Percentiles rank a stretch among this genome's conserved stretches.
Conservation (phyloP, 2,329 filamentous ascomycete genomes). For the Calonectria pteridis region DNA sequence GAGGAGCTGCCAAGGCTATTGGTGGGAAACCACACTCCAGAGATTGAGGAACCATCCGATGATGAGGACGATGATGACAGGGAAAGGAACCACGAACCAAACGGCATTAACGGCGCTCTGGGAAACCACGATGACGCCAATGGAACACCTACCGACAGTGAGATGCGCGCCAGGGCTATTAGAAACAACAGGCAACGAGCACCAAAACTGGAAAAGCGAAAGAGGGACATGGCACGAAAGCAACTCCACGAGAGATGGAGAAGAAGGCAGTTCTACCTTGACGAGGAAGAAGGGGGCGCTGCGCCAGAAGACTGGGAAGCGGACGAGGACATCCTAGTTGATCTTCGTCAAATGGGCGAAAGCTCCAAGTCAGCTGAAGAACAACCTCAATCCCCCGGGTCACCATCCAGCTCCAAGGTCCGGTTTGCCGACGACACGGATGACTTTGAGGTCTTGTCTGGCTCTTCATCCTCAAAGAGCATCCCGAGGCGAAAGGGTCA, state of each 20-base stretch:
- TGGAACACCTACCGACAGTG: slow-evolving; percentile 54
- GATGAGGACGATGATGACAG: slow-evolving; percentile 45
- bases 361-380: slow-evolving; percentile 58
- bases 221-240: slow-evolving; percentile 60
- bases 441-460: slow-evolving; percentile 78
- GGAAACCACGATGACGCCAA: slow-evolving; percentile 45
- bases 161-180: slow-evolving; percentile 54
- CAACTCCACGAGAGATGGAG: slow-evolving; percentile 80
- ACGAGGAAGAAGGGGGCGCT: slow-evolving; percentile 84
- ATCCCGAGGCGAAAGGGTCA: slow-evolving; percentile 82
- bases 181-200: slow-evolving; percentile 51
- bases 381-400: slow-evolving; percentile 62
- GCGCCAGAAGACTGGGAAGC: slow-evolving; percentile 74
- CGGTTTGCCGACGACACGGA: slow-evolving; percentile 79
- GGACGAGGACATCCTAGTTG: slow-evolving; percentile 67
- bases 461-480: slow-evolving; percentile 77
- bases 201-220: slow-evolving; percentile 54
- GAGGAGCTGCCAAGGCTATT: slow-evolving; percentile 58
- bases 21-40: slow-evolving; percentile 46
- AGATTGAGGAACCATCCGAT: slow-evolving; percentile 45
- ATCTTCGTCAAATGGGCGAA: slow-evolving; percentile 52
- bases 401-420: slow-evolving; percentile 83
- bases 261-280: slow-evolving; percentile 83
- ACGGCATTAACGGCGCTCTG: slow-evolving; percentile 41
- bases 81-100: slow-evolving; percentile 34